A percentile compares a stretch with the other conserved stretches of the same genome.
Conservation (phyloP, 2,329 filamentous ascomycete genomes). For the Fusarium hainanense region DNA sequence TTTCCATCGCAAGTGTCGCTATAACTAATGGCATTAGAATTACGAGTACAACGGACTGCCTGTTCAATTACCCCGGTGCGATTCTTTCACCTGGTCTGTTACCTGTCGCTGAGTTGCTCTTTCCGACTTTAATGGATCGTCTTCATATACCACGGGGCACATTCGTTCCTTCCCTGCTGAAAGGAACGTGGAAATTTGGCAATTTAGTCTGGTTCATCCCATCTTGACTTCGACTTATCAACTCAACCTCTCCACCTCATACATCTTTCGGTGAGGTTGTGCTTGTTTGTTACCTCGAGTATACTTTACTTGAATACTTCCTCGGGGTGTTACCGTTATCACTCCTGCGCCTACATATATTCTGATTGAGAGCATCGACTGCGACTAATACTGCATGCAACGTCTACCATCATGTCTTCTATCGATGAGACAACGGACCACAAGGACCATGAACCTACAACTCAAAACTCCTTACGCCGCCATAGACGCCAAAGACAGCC, state of each 20-base stretch:
- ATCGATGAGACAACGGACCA: neutral
- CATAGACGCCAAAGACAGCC: constrained; percentile 14
- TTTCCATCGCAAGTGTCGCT: neutral
- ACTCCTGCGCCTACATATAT: constrained; percentile 92
- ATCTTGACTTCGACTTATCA: neutral
- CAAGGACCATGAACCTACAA: neutral
- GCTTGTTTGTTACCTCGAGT: neutral
- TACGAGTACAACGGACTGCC: neutral
- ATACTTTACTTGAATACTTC: constrained; percentile 57
- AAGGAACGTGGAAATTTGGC: neutral
- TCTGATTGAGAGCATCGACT: constrained; percentile 86
- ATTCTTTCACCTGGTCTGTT: neutral
- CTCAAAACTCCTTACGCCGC: constrained; percentile 1
- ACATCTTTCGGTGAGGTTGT: neutral
- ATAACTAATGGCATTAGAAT: neutral
- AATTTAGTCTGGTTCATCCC: neutral
- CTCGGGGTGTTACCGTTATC: constrained; percentile 83
- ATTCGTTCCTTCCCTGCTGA: neutral
- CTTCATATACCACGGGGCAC: neutral
- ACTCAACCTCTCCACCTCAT: neutral
- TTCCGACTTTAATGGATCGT: neutral
- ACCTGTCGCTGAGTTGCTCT: neutral
- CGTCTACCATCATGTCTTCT: constrained; percentile 9
- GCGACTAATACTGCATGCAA: constrained; percentile 60
- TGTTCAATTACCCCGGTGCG: neutral